Conservation (phyloP, 2,329 filamentous ascomycete species). For the Coniella lustricola region DNA sequence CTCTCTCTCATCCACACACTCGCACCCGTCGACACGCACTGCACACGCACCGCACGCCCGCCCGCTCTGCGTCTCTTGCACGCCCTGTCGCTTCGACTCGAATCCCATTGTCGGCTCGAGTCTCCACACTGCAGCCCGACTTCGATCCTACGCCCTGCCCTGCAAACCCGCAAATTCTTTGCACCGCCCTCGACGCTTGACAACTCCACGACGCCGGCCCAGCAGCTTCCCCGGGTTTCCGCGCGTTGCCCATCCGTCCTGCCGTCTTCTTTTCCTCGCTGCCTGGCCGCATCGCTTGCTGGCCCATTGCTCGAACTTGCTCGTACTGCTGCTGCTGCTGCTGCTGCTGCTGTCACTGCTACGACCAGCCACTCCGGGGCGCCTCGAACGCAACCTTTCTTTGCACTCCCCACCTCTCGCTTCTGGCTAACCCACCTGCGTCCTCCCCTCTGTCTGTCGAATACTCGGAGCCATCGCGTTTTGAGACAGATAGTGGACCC, state of each 20-base stretch:
- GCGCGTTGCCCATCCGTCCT: neutral
- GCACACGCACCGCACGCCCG: no score
- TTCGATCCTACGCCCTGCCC: conserved; percentile 9
- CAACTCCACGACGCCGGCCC: conserved; percentile 1
- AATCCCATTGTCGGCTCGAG: conserved; percentile 9
- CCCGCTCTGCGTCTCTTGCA: neutral
- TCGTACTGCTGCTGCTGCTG: neutral
- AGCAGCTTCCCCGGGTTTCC: neutral
- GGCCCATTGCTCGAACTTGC: no score
- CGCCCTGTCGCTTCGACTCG: conserved; percentile 12
- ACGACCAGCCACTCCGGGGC: neutral
- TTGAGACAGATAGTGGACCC: conserved; percentile 8
- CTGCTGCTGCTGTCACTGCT: conserved; percentile 3
- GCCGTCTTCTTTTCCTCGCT: neutral
- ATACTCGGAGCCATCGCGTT: conserved; percentile 4
- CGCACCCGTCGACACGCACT: no score
- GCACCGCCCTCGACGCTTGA: conserved; percentile 8
- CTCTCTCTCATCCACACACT: neutral
- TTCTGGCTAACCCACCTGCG: no score
- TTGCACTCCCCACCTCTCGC: neutral
- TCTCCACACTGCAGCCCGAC: conserved; percentile 8
- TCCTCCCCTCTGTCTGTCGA: neutral
- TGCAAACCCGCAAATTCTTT: conserved; percentile 9
- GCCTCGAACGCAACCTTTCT: neutral
- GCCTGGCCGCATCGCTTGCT: no score